A percentile compares a stretch with the other conserved stretches of the same genome.
These are phyloP conservation scores for Geotrichum reessii DNA, from an alignment of 1,139 yeast species.

Conservation along the genomic window DNA sequence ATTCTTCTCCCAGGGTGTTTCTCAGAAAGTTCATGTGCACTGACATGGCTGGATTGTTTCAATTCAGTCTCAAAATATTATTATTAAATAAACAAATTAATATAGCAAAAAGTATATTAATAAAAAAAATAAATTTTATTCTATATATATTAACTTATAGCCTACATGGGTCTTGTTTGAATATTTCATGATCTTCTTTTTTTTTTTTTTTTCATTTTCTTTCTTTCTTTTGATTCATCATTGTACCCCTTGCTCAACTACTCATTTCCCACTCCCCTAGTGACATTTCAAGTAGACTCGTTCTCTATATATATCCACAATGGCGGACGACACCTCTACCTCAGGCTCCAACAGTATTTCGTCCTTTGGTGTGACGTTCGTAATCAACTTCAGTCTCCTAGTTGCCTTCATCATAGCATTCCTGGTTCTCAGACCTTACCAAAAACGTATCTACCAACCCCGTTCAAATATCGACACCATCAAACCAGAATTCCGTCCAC, in stretches of 20 bases:
- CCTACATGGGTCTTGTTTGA: background rate
- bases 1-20: too few species aligned
- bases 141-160: background rate
- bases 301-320: background rate
- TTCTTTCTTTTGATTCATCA: background rate
- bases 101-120: background rate
- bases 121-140: background rate
- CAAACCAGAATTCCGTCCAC: conserved; percentile 39
- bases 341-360: conserved; percentile 29
- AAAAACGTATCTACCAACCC: conserved; percentile 76
- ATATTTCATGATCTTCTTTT: background rate
- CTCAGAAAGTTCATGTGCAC: too few species aligned
- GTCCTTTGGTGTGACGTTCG: conserved; percentile 48
- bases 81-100: too few species aligned
- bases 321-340: background rate
- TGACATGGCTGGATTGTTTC: too few species aligned
- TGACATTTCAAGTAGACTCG: background rate
- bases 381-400: conserved; percentile 54
- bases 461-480: conserved; percentile 52
- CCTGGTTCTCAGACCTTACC: conserved; percentile 57
- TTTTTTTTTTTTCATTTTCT: background rate
- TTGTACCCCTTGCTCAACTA: background rate
- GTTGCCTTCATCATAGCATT: conserved; percentile 53
- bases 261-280: background rate
- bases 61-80: too few species aligned